Conservation (phyloP, 192 early-diverging fungal genomes). For the Podila verticillata region DNA sequence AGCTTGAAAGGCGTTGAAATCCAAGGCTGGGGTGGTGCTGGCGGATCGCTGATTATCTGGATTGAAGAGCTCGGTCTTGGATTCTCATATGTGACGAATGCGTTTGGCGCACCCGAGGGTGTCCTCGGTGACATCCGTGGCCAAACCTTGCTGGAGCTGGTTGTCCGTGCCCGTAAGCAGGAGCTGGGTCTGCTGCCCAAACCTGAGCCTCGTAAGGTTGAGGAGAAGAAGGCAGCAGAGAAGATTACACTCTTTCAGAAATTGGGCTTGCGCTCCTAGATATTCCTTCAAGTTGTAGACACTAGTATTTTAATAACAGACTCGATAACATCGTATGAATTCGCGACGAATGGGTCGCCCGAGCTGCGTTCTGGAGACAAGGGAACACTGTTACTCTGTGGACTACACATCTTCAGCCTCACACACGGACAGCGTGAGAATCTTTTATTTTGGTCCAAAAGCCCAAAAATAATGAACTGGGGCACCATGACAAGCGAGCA, state of each 20-base stretch:
- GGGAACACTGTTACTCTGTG: too few relatives aligned
- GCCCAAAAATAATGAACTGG: too few relatives aligned
- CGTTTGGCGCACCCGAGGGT: conserved; percentile 50
- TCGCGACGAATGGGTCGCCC: too few relatives aligned
- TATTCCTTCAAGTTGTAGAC: too few relatives aligned
- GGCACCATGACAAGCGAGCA: too few relatives aligned
- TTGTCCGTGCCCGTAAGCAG: conserved; percentile 32
- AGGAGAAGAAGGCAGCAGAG: background rate
- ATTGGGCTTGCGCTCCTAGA: background rate
- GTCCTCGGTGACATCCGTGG: conserved; percentile 25
- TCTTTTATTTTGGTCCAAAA: too few relatives aligned
- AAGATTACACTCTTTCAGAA: background rate
- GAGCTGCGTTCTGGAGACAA: too few relatives aligned
- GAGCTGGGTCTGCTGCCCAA: conserved; percentile 26
- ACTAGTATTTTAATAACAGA: too few relatives aligned
- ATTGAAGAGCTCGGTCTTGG: conserved; percentile 64
- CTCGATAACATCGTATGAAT: too few relatives aligned
- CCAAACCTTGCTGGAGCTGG: conserved; percentile 24
- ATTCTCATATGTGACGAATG: conserved; percentile 70
- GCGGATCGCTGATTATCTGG: conserved; percentile 68
- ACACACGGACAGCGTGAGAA: too few relatives aligned
- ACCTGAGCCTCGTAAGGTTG: background rate
- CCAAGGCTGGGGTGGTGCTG: conserved; percentile 72
- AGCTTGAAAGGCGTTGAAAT: conserved; percentile 42
- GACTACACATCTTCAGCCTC: too few relatives aligned